Evolutionary conservation across 2,329 filamentous ascomycete genomes (phyloP).

Genomic region (Trichoderma koningii): DNA sequence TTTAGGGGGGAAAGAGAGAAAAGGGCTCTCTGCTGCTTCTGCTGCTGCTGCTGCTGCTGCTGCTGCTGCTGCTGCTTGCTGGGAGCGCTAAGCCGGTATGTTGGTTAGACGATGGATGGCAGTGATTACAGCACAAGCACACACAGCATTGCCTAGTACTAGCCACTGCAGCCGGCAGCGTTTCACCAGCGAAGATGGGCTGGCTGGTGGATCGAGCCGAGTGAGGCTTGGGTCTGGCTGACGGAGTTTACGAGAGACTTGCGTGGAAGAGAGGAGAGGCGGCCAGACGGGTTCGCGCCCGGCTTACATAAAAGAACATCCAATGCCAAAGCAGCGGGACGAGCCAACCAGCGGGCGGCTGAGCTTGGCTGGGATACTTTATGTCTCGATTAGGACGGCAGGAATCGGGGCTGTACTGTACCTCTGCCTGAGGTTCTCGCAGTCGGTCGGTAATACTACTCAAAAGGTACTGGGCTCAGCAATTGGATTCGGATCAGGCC

Average conservation of each 20-base stretch:
- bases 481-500: no score
- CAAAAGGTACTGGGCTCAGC: no score
- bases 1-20: constrained; percentile 4
- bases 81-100: background rate
- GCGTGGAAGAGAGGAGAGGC: background rate
- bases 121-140: background rate
- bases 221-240: constrained; percentile 22
- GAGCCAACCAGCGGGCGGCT: background rate
- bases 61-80: background rate
- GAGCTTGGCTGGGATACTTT: background rate
- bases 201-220: constrained; percentile 20
- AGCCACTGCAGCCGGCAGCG: constrained; percentile 16
- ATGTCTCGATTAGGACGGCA: constrained; percentile 1
- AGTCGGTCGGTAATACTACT: background rate
- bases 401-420: background rate
- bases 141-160: background rate
- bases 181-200: constrained; percentile 21
- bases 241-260: constrained; percentile 6
- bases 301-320: constrained; percentile 13
- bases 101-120: constrained; percentile 1
- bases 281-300: constrained; percentile 1
- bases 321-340: background rate
- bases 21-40: no score
- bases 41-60: no score
- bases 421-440: background rate